Evolutionary conservation across 345 rosid species (phyloP).

Genomic region (Linum tenue): DNA sequence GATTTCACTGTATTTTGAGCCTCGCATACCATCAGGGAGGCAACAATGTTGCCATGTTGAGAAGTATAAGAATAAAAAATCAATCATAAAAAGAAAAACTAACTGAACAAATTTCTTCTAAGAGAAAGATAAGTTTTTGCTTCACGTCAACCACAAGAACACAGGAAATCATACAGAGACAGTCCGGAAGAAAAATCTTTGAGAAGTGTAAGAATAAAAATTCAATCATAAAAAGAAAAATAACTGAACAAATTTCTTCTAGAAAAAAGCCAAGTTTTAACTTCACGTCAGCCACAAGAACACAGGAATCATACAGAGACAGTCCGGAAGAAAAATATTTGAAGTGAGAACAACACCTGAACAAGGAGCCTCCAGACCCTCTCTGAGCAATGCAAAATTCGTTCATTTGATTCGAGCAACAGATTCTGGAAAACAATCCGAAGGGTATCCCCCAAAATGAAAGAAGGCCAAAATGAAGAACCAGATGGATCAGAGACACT

Average conservation of each 20-base stretch:
- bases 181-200: not conserved
- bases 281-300: not conserved
- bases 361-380: constrained; percentile 97
- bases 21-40: too few relatives aligned
- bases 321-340: not conserved
- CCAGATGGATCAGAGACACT: constrained; percentile 52
- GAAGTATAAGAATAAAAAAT: too few relatives aligned
- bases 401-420: constrained; percentile 82
- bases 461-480: constrained; percentile 85
- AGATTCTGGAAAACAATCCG: constrained; percentile 93
- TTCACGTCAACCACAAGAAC: not conserved
- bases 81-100: too few relatives aligned
- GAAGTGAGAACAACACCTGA: constrained; percentile 42
- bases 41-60: too few relatives aligned
- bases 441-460: constrained; percentile 84
- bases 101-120: too few relatives aligned
- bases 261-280: too few relatives aligned
- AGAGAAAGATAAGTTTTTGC: too few relatives aligned
- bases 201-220: too few relatives aligned
- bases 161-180: not conserved
- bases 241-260: too few relatives aligned
- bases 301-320: not conserved
- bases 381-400: constrained; percentile 79
- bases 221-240: too few relatives aligned
- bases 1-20: too few relatives aligned